Evolutionary conservation across 768 basidiomycete species (phyloP), one percentile per base, ranked within the genome.

Genomic region (Termitomyces bulborhizus): DNA sequence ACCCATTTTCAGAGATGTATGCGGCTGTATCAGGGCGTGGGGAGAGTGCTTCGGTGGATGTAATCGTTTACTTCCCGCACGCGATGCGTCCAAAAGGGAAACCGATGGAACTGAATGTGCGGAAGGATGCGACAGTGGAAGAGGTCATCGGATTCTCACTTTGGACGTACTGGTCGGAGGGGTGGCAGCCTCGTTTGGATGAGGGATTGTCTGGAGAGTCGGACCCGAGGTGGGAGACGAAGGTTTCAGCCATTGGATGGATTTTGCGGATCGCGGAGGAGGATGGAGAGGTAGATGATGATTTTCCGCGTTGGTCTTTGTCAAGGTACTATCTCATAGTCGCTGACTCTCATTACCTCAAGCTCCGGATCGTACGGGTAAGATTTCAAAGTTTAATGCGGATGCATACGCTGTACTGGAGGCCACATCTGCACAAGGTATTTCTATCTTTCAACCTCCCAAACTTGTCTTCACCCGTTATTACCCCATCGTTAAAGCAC

Each of bases 201-300:
- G 86, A 87, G 50, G 86, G 77, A 1, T 58, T 85, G 49, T 73
- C 67, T 36, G 79, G 76, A 4, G 82, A 83, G 57, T 80, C 83
- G 27, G 86, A 90, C 58, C 77, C 81, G 34, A 83, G 79, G 62
- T 75, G 81, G 70, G 72, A 74, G 16, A 76, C 76, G 1, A 76
- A 72, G 59, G 73, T 92, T 46, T 87, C 84, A 44, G 88, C 91
- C 0, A 76, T 90, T 3, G 93, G 92, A 1, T 99, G 97, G 96
- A 86, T 92, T 39, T 68, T 99, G 71, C 76, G 93, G 56, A 93
- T 98, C 53, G 90, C 93, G 1, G 97, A 99, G 63, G 91, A 94
- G 44, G 95, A 98, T 67, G 97, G 97, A 15, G 96, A 98, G 68
- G 93, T 98, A 0, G 97, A 99, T 66, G 97, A 98, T 67, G 97